These are phyloP conservation scores for Kuraishia molischiana DNA, from an alignment of 805 yeast genomes.

Conservation along the genomic window DNA sequence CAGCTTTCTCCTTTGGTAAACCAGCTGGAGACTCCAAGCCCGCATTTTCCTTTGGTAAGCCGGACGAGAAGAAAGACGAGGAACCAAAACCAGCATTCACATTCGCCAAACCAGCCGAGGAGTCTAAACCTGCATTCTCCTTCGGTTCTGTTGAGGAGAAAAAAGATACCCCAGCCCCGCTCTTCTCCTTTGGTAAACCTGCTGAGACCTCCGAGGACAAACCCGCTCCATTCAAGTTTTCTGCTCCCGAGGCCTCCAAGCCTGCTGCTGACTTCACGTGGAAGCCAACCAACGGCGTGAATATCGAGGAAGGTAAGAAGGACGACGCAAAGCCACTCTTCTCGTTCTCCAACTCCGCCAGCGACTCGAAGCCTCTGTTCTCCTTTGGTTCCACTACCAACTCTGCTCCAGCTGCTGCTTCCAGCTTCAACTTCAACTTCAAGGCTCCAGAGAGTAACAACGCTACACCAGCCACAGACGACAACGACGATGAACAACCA, in stretches of 20 bases:
- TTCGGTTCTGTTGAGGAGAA: slow-evolving; percentile 12
- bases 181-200: slow-evolving; percentile 16
- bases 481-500: slow-evolving; percentile 21
- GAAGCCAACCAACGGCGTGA: not conserved
- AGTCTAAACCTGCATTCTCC: slow-evolving; percentile 11
- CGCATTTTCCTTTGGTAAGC: slow-evolving; percentile 11
- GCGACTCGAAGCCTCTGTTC: slow-evolving; percentile 7
- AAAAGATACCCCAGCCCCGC: slow-evolving; percentile 10
- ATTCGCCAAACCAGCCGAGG: slow-evolving; percentile 3
- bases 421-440: slow-evolving; percentile 17
- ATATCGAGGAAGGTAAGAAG: not conserved
- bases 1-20: too few relatives aligned
- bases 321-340: slow-evolving; percentile 9
- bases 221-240: slow-evolving; percentile 3
- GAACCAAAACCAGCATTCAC: slow-evolving; percentile 14
- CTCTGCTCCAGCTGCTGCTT: slow-evolving; percentile 9
- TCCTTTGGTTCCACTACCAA: slow-evolving; percentile 8
- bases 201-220: slow-evolving; percentile 2
- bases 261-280: slow-evolving; percentile 3
- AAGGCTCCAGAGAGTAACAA: slow-evolving; percentile 9
- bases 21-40: too few relatives aligned
- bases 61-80: slow-evolving; percentile 9
- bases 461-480: slow-evolving; percentile 4
- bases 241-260: slow-evolving; percentile 3
- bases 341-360: slow-evolving; percentile 6